Evolutionary conservation across 108 stramenopile species (phyloP).

Genomic region (Cyclotella kingstonii): DNA sequence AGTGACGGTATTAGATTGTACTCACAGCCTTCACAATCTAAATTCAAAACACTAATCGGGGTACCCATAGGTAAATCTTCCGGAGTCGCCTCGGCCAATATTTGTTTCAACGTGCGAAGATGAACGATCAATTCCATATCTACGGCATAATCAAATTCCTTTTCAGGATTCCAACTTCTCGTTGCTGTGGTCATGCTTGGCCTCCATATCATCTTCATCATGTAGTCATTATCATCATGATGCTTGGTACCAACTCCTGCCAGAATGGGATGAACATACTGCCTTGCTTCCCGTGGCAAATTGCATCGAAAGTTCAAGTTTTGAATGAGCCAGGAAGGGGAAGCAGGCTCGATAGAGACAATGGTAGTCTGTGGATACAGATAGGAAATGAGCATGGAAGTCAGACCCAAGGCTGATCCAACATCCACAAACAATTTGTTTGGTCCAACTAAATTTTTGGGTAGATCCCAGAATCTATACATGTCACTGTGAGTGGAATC

Average conservation of each 20-base stretch:
- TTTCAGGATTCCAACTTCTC: slow-evolving; percentile 63
- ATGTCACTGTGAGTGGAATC: slow-evolving; percentile 33
- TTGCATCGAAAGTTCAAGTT: slow-evolving; percentile 75
- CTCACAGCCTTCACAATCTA: slow-evolving; percentile 81
- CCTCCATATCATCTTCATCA: slow-evolving; percentile 77
- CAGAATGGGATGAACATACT: slow-evolving; percentile 50
- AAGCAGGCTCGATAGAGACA: slow-evolving; percentile 74
- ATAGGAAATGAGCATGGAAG: slow-evolving; percentile 54
- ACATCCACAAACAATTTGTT: slow-evolving; percentile 81
- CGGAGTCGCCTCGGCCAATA: slow-evolving; percentile 67
- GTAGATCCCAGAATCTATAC: slow-evolving; percentile 44
- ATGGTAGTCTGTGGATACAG: slow-evolving; percentile 67
- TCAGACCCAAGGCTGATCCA: slow-evolving; percentile 68
- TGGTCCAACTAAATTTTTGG: slow-evolving; percentile 49
- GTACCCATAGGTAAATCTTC: slow-evolving; percentile 47
- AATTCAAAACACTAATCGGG: slow-evolving; percentile 69
- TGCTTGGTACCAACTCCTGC: slow-evolving; percentile 73
- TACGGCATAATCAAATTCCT: slow-evolving; percentile 32
- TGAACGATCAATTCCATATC: slow-evolving; percentile 67
- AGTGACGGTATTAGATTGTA: slow-evolving; percentile 75
- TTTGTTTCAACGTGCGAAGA: slow-evolving; percentile 54
- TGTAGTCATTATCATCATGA: slow-evolving; percentile 58
- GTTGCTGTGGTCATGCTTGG: slow-evolving; percentile 64
- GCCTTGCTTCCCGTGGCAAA: slow-evolving; percentile 45
- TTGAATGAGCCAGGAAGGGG: slow-evolving; percentile 79